Evolutionary conservation across 2,329 filamentous ascomycete species (phyloP).

Genomic region (Cercospora sp.): DNA sequence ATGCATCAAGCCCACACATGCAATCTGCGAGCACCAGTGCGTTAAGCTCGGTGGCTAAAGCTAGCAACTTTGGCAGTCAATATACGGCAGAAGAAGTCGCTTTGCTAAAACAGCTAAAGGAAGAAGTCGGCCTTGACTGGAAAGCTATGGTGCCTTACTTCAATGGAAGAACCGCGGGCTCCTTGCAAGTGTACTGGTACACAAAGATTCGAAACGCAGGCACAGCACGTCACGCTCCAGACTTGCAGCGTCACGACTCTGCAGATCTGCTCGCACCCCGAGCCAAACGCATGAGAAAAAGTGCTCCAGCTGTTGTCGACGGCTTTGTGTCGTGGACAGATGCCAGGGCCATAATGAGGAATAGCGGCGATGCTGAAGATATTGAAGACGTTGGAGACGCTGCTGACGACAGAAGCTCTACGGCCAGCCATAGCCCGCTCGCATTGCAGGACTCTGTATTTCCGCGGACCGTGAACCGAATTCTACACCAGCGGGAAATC

Average conservation of each 20-base stretch:
- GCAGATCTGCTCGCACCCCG: conserved; percentile 1
- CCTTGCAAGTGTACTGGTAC: conserved; percentile 35
- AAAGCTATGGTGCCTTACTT: conserved; percentile 40
- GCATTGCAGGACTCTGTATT: conserved; percentile 22
- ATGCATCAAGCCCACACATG: not conserved
- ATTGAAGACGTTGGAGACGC: not conserved
- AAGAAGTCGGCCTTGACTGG: conserved; percentile 43
- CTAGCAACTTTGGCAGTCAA: conserved; percentile 6
- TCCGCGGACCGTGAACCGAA: conserved; percentile 24
- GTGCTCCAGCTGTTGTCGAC: conserved; percentile 15
- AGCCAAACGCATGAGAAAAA: conserved; percentile 16
- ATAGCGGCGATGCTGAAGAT: not conserved
- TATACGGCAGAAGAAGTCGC: conserved; percentile 37
- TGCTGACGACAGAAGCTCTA: not conserved
- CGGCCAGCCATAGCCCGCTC: not conserved
- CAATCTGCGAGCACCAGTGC: not conserved
- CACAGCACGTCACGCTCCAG: not conserved
- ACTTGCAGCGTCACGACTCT: conserved; percentile 5
- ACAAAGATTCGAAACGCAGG: conserved; percentile 13
- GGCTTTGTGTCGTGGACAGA: conserved; percentile 32
- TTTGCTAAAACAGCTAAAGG: conserved; percentile 45
- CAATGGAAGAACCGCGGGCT: conserved; percentile 34
- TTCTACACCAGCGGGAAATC: conserved; percentile 35
- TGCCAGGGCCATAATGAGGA: conserved; percentile 13
- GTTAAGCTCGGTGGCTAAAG: not conserved